Conservation (phyloP, 1,284 basidiomycete genomes). For the Heterobasidion parviporum region DNA sequence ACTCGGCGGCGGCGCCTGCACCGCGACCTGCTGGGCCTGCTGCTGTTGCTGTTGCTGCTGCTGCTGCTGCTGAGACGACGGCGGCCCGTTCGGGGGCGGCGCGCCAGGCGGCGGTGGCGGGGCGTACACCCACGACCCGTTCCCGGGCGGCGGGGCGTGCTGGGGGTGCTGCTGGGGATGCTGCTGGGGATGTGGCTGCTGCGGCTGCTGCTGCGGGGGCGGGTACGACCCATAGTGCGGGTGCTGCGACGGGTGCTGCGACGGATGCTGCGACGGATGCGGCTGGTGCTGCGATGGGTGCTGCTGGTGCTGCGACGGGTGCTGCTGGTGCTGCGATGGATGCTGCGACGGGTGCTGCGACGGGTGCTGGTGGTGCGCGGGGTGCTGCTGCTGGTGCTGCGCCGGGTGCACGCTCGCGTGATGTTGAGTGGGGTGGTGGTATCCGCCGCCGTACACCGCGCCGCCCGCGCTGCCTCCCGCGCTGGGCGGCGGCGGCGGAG, state of each 20-base stretch:
- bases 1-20: slow-evolving; percentile 6
- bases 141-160: background rate
- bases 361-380: slow-evolving; percentile 6
- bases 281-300: slow-evolving; percentile 7
- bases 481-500: background rate
- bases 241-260: background rate
- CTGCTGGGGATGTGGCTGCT: background rate
- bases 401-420: slow-evolving; percentile 5
- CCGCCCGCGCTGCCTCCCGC: slow-evolving; percentile 1
- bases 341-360: slow-evolving; percentile 5
- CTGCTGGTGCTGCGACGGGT: slow-evolving; percentile 6
- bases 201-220: slow-evolving; percentile 6
- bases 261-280: background rate
- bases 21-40: background rate
- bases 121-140: slow-evolving; percentile 1
- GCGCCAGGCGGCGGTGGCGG: slow-evolving; percentile 12
- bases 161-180: background rate
- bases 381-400: slow-evolving; percentile 6
- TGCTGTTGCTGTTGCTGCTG: slow-evolving; percentile 7
- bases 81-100: background rate
- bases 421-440: background rate
- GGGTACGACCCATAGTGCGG: slow-evolving; percentile 9
- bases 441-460: background rate
- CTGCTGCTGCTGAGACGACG: slow-evolving; percentile 1
- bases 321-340: slow-evolving; percentile 7